Evolutionary conservation across 2,329 filamentous ascomycete genomes (phyloP).

Genomic region (Fusarium brachygibbosum): DNA sequence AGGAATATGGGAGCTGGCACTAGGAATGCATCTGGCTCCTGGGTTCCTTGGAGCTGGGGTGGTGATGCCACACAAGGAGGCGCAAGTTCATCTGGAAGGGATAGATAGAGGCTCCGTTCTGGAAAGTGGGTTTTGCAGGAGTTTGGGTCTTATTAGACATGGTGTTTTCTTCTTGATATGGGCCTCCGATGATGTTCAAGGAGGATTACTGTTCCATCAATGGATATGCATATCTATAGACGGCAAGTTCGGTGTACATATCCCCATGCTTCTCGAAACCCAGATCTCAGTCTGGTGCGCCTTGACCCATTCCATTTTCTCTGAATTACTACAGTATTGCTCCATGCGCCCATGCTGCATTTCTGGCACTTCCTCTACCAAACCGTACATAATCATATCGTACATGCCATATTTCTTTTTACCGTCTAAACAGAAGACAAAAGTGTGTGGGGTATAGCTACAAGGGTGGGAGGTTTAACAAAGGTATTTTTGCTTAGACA

Average conservation of each 20-base stretch:
- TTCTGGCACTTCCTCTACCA: constrained; percentile 10
- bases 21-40: constrained; percentile 54
- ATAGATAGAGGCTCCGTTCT: constrained; percentile 51
- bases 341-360: constrained; percentile 29
- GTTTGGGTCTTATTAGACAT: constrained; percentile 47
- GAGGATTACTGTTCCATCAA: constrained; percentile 11
- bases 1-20: constrained; percentile 48
- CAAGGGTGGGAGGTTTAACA: neutral
- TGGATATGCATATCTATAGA: constrained; percentile 33
- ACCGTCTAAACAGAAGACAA: constrained; percentile 13
- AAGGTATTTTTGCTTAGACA: constrained; percentile 8
- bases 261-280: constrained; percentile 10
- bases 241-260: constrained; percentile 15
- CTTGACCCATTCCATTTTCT: constrained; percentile 12
- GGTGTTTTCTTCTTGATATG: constrained; percentile 29
- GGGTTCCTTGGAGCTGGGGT: constrained; percentile 66
- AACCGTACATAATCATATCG: constrained; percentile 21
- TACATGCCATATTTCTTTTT: constrained; percentile 23
- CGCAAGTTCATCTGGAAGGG: constrained; percentile 56
- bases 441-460: neutral
- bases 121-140: constrained; percentile 46
- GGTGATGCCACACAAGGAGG: constrained; percentile 33
- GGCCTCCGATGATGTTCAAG: constrained; percentile 11
- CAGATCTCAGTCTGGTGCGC: neutral
- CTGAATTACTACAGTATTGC: constrained; percentile 14